Percentiles rank a stretch among this genome's conserved stretches.
Evolutionary conservation across 345 rosid species (phyloP).

Genomic region (Mangifera indica): DNA sequence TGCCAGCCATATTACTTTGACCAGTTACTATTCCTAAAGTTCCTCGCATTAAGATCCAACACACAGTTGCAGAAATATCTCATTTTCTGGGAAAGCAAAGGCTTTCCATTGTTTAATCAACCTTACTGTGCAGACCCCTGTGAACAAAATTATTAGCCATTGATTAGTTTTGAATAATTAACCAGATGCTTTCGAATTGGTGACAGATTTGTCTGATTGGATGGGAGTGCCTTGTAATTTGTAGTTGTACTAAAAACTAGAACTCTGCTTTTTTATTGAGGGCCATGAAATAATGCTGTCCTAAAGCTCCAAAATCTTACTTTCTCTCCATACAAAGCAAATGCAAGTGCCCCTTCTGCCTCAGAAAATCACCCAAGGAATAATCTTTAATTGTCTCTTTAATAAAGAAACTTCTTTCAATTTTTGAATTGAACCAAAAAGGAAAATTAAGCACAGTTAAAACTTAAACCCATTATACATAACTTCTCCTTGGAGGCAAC

Average conservation of each 20-base stretch:
- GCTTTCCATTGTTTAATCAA: too few relatives aligned
- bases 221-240: not conserved
- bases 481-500: conserved; percentile 29
- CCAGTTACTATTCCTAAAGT: not conserved
- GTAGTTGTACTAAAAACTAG: not conserved
- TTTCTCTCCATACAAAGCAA: conserved; percentile 48
- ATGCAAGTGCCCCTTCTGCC: conserved; percentile 14
- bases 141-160: not conserved
- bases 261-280: conserved; percentile 4
- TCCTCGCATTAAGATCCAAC: not conserved
- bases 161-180: not conserved
- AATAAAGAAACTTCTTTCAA: conserved; percentile 22
- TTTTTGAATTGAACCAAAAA: conserved; percentile 16
- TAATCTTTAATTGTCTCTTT: conserved; percentile 35
- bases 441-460: too few relatives aligned
- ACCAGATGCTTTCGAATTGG: not conserved
- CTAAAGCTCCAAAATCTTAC: conserved; percentile 39
- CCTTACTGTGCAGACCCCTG: not conserved
- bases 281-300: conserved; percentile 4
- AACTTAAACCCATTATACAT: conserved; percentile 5
- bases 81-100: too few relatives aligned
- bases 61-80: too few relatives aligned
- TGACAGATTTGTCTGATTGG: not conserved
- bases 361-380: conserved; percentile 31
- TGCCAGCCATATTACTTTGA: conserved; percentile 25